Evolutionary conservation across 768 basidiomycete species (phyloP).

Genomic region (Lactarius deliciosus): DNA sequence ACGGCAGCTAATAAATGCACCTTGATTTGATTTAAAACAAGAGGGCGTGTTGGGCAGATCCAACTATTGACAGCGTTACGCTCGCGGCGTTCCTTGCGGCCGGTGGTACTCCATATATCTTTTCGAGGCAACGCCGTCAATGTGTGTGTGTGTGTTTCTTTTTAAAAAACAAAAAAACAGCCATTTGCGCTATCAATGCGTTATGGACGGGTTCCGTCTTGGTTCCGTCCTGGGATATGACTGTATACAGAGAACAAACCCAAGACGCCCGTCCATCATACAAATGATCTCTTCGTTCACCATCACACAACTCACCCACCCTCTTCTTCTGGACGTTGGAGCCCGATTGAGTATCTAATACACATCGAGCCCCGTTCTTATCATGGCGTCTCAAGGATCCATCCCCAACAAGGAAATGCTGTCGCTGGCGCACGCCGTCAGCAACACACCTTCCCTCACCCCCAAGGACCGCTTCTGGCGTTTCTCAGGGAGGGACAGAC

Average conservation of each 20-base stretch:
- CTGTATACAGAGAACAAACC: not conserved
- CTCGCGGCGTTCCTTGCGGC: too few species aligned
- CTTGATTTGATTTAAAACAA: too few species aligned
- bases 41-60: too few species aligned
- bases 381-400: not conserved
- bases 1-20: too few species aligned
- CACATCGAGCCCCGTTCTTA: not conserved
- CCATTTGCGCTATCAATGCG: too few species aligned
- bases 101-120: not conserved
- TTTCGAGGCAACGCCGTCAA: not conserved
- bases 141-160: too few species aligned
- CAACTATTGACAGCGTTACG: too few species aligned
- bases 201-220: not conserved
- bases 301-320: not conserved
- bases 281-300: not conserved
- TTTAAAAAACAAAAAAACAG: too few species aligned
- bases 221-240: not conserved
- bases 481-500: constrained; percentile 23
- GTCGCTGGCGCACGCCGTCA: not conserved
- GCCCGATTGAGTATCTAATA: not conserved
- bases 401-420: not conserved
- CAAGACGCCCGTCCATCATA: not conserved
- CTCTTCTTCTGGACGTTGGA: not conserved
- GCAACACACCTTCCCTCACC: too few species aligned
- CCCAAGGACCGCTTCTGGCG: constrained; percentile 16